Conservation (phyloP, 495 filamentous ascomycete species). For the Saxophila tyrrhenica region DNA sequence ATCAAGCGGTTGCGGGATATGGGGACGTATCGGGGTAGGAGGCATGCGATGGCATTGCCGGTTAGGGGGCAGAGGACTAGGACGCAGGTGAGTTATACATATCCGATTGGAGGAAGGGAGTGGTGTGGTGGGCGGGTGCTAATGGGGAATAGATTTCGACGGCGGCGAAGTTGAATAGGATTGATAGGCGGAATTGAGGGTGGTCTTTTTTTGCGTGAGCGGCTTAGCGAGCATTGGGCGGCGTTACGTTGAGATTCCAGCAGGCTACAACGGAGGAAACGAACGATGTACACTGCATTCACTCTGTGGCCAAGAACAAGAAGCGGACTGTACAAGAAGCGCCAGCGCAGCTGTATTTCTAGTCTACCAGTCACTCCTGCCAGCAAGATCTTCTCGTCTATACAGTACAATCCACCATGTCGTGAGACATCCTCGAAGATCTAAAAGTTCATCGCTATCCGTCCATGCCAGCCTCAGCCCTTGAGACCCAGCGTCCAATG, state of each 20-base stretch:
- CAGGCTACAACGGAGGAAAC: too few species aligned
- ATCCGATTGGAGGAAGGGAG: too few species aligned
- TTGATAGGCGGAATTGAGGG: constrained; percentile 51
- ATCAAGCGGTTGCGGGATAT: constrained; percentile 82
- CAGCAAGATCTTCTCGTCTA: too few species aligned
- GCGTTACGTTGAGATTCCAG: too few species aligned
- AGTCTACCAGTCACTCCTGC: too few species aligned
- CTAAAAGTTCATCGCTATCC: background rate
- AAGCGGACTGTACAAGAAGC: too few species aligned
- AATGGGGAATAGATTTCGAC: constrained; percentile 49
- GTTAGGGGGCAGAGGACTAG: constrained; percentile 81
- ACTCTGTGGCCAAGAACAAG: too few species aligned
- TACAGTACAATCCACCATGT: too few species aligned
- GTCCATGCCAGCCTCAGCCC: background rate
- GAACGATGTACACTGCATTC: too few species aligned
- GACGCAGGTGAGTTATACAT: constrained; percentile 48
- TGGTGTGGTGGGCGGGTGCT: constrained; percentile 3
- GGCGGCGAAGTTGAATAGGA: constrained; percentile 65
- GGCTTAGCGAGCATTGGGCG: constrained; percentile 9
- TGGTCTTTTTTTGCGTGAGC: background rate
- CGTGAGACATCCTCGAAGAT: background rate
- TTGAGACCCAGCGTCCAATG: background rate
- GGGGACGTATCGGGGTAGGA: constrained; percentile 75
- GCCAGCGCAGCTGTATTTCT: background rate
- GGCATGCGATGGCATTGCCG: constrained; percentile 82